Conservation (phyloP, 208 protist genomes). For the Wallacemonas rigidus region DNA sequence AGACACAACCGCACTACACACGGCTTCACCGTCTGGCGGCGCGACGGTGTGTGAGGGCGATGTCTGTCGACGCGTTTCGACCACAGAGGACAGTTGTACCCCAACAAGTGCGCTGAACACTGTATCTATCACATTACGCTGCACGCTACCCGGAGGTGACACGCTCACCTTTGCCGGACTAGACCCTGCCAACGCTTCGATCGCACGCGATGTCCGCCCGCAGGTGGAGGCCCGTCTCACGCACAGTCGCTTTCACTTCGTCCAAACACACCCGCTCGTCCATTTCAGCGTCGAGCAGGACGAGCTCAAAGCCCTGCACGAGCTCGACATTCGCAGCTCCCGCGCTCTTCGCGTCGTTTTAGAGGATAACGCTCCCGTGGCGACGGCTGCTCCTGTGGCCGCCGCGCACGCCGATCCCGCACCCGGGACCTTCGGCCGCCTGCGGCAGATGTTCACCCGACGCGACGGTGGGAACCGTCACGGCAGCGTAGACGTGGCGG, state of each 20-base stretch:
- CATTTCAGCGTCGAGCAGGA: conserved; percentile 47
- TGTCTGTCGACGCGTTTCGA: conserved; percentile 31
- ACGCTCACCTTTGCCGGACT: conserved; percentile 36
- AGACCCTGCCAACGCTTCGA: conserved; percentile 37
- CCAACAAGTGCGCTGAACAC: too few species aligned
- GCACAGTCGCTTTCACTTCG: conserved; percentile 53
- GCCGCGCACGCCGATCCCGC: too few species aligned
- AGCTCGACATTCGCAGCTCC: conserved; percentile 43
- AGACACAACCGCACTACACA: too few species aligned
- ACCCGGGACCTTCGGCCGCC: not conserved
- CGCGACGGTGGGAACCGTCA: not conserved
- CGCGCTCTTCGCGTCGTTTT: conserved; percentile 63
- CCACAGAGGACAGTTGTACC: too few species aligned
- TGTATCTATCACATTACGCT: conserved; percentile 53
- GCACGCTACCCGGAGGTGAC: conserved; percentile 57
- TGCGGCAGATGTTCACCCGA: not conserved
- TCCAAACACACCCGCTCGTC: conserved; percentile 48
- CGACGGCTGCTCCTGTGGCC: too few species aligned
- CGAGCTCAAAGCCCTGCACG: conserved; percentile 36
- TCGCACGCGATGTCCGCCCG: conserved; percentile 52
- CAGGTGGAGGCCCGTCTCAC: conserved; percentile 29
- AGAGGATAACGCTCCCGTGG: conserved; percentile 17
- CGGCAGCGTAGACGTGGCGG: too few species aligned
- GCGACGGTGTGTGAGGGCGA: conserved; percentile 40
- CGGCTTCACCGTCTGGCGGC: not conserved